Conservation (phyloP, 176 grass and related monocot genomes). For the Eleusine indica region DNA sequence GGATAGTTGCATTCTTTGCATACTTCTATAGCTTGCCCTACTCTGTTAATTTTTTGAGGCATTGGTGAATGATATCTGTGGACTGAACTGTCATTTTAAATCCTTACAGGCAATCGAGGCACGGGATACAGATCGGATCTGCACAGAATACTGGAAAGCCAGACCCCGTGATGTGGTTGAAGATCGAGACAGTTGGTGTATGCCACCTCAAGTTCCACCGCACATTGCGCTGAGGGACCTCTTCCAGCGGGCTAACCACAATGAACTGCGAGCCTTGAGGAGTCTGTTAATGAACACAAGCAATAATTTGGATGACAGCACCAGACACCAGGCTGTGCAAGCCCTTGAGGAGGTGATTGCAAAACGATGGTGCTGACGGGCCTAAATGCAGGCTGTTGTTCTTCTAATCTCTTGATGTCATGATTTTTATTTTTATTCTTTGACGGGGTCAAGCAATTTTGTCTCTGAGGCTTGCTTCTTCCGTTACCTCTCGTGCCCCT, state of each 20-base stretch:
- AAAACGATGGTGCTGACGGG: slow-evolving; percentile 33
- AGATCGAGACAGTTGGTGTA: slow-evolving; percentile 14
- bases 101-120: slow-evolving; percentile 61
- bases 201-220: neutral
- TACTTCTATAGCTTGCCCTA: neutral
- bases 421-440: slow-evolving; percentile 30
- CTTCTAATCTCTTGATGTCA: slow-evolving; percentile 11
- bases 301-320: neutral
- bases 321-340: slow-evolving; percentile 32
- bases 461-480: slow-evolving; percentile 12
- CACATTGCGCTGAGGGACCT: slow-evolving; percentile 53
- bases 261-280: slow-evolving; percentile 56
- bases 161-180: slow-evolving; percentile 25
- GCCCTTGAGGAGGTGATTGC: slow-evolving; percentile 46
- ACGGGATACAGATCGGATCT: slow-evolving; percentile 50
- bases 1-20: neutral
- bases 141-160: slow-evolving; percentile 76
- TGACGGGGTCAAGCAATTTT: slow-evolving; percentile 18
- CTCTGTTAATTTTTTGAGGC: slow-evolving; percentile 7
- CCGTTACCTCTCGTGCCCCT: slow-evolving; percentile 24
- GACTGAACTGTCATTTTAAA: slow-evolving; percentile 16
- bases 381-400: slow-evolving; percentile 31
- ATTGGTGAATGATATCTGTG: slow-evolving; percentile 9
- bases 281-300: slow-evolving; percentile 32
- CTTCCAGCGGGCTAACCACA: slow-evolving; percentile 61